phyloP scores from a whole-genome alignment of 2,329 filamentous ascomycete species.

The Cadophora malorum region DNA sequence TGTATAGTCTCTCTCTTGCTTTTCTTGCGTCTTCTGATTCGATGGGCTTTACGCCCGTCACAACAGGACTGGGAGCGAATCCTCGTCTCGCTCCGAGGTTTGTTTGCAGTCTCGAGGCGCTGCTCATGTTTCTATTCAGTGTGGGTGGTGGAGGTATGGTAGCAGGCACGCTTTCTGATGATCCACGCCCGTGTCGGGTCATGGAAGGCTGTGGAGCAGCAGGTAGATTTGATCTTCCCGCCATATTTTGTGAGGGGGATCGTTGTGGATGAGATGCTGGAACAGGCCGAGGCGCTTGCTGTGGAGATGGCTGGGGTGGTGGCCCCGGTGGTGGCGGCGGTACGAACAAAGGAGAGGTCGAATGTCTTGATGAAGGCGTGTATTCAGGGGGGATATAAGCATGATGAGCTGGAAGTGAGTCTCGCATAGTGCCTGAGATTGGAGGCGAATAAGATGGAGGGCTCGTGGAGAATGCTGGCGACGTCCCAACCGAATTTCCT shows the following conservation, averaged over 20 bases:
- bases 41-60: background rate
- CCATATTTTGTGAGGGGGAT: background rate
- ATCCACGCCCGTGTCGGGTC: too few species aligned
- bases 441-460: too few species aligned
- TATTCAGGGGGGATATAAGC: constrained; percentile 35
- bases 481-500: background rate
- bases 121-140: background rate
- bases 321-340: background rate
- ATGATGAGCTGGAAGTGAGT: constrained; percentile 33
- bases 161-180: too few species aligned
- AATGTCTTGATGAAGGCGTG: constrained; percentile 19
- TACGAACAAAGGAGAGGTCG: constrained; percentile 9
- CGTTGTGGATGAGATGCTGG: constrained; percentile 16
- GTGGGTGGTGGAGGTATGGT: too few species aligned
- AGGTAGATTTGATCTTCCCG: too few species aligned
- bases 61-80: constrained; percentile 5
- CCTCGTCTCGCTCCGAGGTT: background rate
- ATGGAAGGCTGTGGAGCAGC: too few species aligned
- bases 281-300: constrained; percentile 7
- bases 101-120: constrained; percentile 5
- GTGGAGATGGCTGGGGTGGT: background rate
- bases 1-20: constrained; percentile 23
- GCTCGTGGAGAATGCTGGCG: too few species aligned
- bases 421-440: background rate
- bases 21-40: constrained; percentile 7